Evolutionary conservation across 768 basidiomycete genomes (phyloP), one percentile per base, ranked within the genome.

Genomic region (Amanita inopinata): DNA sequence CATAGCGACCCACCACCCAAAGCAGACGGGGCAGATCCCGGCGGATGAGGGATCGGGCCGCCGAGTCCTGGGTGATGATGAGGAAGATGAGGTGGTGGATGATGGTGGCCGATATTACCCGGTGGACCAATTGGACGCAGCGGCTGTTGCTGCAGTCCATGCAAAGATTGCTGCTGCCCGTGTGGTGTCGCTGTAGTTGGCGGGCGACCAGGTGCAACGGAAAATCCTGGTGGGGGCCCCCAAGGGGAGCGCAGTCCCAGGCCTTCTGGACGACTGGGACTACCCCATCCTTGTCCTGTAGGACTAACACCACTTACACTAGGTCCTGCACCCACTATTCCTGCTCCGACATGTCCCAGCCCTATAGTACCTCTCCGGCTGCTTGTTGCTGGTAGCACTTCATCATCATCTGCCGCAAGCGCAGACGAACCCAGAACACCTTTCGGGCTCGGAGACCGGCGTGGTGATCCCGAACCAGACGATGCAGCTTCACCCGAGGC

Each of bases 361-460:
- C 50, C 50, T 19, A 55, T 49, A 2, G 34, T 17, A 10, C 35
- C 35, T 36, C 75, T 58, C 27, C 73, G 63, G 5, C 69, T 67
- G 12, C 70, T 61, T 30, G 69, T 61, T 7, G 61, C 56, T 5
- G 64, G 55, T 11, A 88, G 73, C 8, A 87, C 80, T 54, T 88
- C 85, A 55, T 89, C 86, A 47, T 85, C 85, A 46, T 86, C 84
- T 10, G 83, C 75, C 2, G 78, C 75, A 14, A 88, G 69, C 14
- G 86, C 85, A 3, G 81, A 81, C 10, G 85, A 87, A 9, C 86
- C 86, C 5, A 87, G 65, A 25, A 79, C 62, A 30, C 78, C 77
- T 54, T 86, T 87, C 2, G 73, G 71, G 50, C 70, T 73, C 4
- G 72, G 70, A 18, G 67, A 69, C 9, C 71, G 60, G 24, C 63